Evolutionary conservation across 2,329 filamentous ascomycete species (phyloP).

Genomic region (Scytalidium lignicola): DNA sequence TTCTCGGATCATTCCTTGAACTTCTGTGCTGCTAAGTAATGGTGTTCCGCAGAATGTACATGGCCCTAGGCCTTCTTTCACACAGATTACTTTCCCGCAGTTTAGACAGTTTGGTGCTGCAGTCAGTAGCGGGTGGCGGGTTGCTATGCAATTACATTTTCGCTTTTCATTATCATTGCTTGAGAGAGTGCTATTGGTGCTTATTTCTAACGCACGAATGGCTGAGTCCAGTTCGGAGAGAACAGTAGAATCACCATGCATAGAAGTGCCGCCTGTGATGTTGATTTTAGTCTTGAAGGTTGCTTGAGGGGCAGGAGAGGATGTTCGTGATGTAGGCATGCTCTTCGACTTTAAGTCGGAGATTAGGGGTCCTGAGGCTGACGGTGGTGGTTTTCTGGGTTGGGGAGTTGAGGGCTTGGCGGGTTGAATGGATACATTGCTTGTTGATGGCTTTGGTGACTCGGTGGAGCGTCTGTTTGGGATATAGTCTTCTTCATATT

Average conservation of each 20-base stretch:
- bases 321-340: constrained; percentile 39
- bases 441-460: constrained; percentile 30
- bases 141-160: constrained; percentile 83
- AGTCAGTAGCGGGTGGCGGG: constrained; percentile 80
- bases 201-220: constrained; percentile 84
- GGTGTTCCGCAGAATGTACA: constrained; percentile 85
- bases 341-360: constrained; percentile 65
- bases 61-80: constrained; percentile 88
- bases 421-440: constrained; percentile 44
- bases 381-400: constrained; percentile 33
- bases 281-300: constrained; percentile 58
- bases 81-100: constrained; percentile 93
- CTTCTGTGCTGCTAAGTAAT: constrained; percentile 65
- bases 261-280: constrained; percentile 71
- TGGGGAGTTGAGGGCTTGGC: constrained; percentile 23
- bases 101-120: constrained; percentile 88
- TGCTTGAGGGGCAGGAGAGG: constrained; percentile 44
- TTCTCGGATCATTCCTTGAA: constrained; percentile 80
- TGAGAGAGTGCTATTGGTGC: constrained; percentile 74
- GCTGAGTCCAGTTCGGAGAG: constrained; percentile 71
- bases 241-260: constrained; percentile 74
- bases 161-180: constrained; percentile 49
- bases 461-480: constrained; percentile 33
- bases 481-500: constrained; percentile 68
- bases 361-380: constrained; percentile 72